A percentile compares a stretch with the other conserved stretches of the same genome.
Evolutionary conservation across 2,329 filamentous ascomycete genomes (phyloP).

Genomic region (Monascus ruber): DNA sequence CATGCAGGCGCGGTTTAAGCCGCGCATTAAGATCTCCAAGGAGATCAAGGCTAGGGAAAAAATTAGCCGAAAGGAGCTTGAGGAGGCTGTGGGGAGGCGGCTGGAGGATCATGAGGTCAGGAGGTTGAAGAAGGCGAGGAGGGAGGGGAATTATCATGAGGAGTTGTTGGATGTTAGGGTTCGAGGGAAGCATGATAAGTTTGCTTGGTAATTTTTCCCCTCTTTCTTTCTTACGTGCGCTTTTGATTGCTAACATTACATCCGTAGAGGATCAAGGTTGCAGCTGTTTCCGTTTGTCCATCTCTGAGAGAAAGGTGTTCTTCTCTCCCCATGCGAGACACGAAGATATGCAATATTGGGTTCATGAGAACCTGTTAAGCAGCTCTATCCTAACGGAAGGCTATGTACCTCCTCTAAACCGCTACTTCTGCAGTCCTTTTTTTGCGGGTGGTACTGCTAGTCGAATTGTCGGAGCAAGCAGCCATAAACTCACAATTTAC

Average conservation of each 20-base stretch:
- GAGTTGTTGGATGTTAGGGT: constrained; percentile 74
- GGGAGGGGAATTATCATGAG: constrained; percentile 85
- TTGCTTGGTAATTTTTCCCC: constrained; percentile 22
- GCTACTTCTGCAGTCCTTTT: too few species aligned
- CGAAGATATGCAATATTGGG: too few species aligned
- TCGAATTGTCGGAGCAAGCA: too few species aligned
- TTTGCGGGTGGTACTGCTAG: too few species aligned
- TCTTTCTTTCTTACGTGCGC: constrained; percentile 6
- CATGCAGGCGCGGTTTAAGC: constrained; percentile 95
- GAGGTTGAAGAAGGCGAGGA: constrained; percentile 67
- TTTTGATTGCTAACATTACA: constrained; percentile 43
- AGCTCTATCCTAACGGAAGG: too few species aligned
- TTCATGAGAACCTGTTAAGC: too few species aligned
- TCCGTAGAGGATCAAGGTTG: constrained; percentile 47
- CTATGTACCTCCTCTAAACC: too few species aligned
- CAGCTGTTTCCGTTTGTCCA: too few species aligned
- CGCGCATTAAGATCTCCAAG: constrained; percentile 63
- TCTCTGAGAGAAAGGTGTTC: too few species aligned
- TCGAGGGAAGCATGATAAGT: constrained; percentile 91
- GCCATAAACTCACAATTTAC: too few species aligned
- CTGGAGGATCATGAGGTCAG: constrained; percentile 79
- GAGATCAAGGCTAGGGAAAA: constrained; percentile 76
- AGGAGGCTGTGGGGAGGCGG: constrained; percentile 63
- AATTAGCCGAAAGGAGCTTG: constrained; percentile 74
- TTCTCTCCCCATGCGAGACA: too few species aligned